Base-by-base conservation (phyloP, 495 filamentous ascomycete genomes). In the Elaphomyces granulatus region DNA sequence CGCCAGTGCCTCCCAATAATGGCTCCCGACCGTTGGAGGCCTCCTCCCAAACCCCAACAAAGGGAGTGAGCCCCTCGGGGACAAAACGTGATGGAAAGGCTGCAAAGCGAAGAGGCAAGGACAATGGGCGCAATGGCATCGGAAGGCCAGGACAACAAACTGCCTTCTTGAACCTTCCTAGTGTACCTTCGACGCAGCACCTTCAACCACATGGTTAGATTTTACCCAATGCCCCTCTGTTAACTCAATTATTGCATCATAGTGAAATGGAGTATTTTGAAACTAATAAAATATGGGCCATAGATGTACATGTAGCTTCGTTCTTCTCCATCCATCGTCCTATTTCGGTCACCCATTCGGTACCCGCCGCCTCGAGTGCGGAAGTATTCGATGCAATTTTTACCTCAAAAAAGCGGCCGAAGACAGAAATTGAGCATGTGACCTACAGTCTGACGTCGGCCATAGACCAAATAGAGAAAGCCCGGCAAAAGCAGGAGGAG, bases 321-420 rank as follows among this genome's bases (percentile, higher is more conserved):
- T 96, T 98, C 69, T 98, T 95, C 64, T 90, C 90, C 42, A 81
- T 88, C 45, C 86, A 98, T 66, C 76, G 90, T 38, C 90, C 90
- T 3, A 87, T 98, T 48, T 92, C 84, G 40, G 72, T 94, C 49
- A 87, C 82, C 19, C 72, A 77, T 45, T 73, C 77, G 37, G 72
- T 92, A 36, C 88, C 88, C 32, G 75, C 77, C 30, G 62, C 74
- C 9, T 70, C 83, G 31, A 79, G 75, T 32, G 60, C 74, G 36
- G 77, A 80, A 55, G 70, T 77, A 28, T 94, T 94, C 53, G 77
- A 82, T 41, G 66, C 77, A 28, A 84, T 94, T 48, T 94, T 96
- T 55, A 66, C 75, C 19, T 50, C 61, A 15, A 66, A 59, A 48
- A 47, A 55, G 33, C 53, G 70, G 36, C 45, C 68, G 2, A 75